Percentiles rank a stretch among this genome's conserved stretches.
Conservation (phyloP, 352 stramenopile genomes). For the Thraustochytrium sp. region DNA sequence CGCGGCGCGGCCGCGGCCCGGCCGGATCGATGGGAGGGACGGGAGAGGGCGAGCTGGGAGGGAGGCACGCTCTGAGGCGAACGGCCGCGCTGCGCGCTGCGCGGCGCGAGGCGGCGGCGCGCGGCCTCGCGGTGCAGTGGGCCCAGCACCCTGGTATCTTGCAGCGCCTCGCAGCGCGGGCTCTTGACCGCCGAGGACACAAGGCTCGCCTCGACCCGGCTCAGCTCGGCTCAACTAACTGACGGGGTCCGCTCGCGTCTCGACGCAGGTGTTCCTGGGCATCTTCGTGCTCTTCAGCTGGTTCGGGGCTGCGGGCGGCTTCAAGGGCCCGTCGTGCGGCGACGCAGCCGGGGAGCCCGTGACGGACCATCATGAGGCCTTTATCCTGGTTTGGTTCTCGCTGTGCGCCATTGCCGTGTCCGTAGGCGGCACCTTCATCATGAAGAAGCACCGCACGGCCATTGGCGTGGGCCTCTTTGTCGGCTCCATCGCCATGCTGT, state of each 20-base stretch:
- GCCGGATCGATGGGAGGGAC: no score
- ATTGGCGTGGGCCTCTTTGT: conserved; percentile 34
- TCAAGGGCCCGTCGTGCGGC: conserved; percentile 2
- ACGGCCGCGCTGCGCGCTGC: no score
- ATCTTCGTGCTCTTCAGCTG: conserved; percentile 24
- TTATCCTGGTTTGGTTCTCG: conserved; percentile 24
- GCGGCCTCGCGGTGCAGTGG: no score
- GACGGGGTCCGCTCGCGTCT: background rate
- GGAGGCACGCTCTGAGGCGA: no score
- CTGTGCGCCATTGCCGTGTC: conserved; percentile 4
- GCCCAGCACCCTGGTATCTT: no score
- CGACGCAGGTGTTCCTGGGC: background rate
- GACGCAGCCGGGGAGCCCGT: background rate
- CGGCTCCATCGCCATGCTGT: conserved; percentile 24
- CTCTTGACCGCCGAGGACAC: no score
- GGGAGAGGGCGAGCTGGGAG: no score
- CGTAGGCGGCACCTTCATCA: conserved; percentile 14
- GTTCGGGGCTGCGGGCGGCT: conserved; percentile 3
- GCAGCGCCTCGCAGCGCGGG: no score
- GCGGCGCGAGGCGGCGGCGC: no score
- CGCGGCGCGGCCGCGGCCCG: no score
- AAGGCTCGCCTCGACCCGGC: no score
- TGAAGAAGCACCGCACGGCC: conserved; percentile 35
- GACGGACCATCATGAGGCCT: conserved; percentile 36
- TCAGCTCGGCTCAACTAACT: background rate